Evolutionary conservation across 257 asterid species (phyloP).

Genomic region (Solanum medicagineum): DNA sequence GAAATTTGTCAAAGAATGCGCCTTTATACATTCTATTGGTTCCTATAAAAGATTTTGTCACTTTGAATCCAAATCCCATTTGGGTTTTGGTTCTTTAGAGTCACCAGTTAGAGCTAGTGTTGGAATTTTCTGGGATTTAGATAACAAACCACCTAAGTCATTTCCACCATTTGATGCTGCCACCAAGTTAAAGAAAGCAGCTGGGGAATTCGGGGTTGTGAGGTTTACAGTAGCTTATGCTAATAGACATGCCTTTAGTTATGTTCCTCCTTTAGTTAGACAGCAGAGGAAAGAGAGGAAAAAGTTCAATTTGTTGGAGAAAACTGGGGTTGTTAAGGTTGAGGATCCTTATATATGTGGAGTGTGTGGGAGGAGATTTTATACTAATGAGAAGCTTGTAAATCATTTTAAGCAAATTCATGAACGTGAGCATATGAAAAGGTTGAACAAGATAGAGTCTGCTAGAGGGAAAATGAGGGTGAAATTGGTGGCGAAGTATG

Average conservation of each 20-base stretch:
- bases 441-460: conserved; percentile 71
- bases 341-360: conserved; percentile 52
- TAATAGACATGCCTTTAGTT: conserved; percentile 58
- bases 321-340: conserved; percentile 36
- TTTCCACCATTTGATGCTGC: conserved; percentile 82
- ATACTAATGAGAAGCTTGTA: conserved; percentile 39
- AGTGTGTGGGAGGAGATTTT: conserved; percentile 88
- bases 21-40: background rate
- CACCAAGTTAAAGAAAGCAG: conserved; percentile 43
- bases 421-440: conserved; percentile 67
- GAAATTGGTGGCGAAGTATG: conserved; percentile 53
- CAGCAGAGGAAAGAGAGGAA: conserved; percentile 43
- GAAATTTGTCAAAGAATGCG: conserved; percentile 9
- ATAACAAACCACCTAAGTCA: conserved; percentile 79
- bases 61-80: conserved; percentile 13
- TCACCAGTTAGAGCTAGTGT: conserved; percentile 26
- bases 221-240: conserved; percentile 68
- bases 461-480: conserved; percentile 72
- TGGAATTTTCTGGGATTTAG: conserved; percentile 89
- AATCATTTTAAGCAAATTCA: conserved; percentile 85
- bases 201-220: conserved; percentile 61
- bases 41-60: conserved; percentile 7
- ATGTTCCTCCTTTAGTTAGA: conserved; percentile 54
- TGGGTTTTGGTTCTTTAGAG: conserved; percentile 10
- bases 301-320: conserved; percentile 41